These are phyloP conservation scores for Rubroshorea leprosula DNA, from an alignment of 345 rosid genomes.

Conservation along the genomic window DNA sequence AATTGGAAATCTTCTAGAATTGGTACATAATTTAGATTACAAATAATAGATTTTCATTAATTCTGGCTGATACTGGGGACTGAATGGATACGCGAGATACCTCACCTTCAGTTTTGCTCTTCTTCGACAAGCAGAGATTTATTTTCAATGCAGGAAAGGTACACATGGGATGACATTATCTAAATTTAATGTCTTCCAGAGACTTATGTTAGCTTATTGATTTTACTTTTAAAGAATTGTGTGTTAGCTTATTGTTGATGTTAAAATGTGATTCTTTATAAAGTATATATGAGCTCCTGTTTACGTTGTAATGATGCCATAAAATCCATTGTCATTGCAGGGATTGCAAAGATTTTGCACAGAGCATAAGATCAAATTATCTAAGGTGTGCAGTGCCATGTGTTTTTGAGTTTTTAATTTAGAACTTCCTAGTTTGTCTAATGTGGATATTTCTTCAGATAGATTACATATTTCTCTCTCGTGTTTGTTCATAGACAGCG, in stretches of 20 bases:
- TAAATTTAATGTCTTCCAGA: neutral
- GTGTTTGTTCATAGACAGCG: conserved; percentile 91
- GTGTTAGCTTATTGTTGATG: conserved; percentile 12
- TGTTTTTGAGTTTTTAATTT: neutral
- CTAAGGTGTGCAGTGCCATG: conserved; percentile 45
- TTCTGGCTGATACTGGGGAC: no score
- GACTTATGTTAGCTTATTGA: no score
- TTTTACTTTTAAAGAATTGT: no score
- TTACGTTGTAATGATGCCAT: neutral
- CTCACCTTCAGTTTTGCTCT: conserved; percentile 80
- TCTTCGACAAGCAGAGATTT: conserved; percentile 87
- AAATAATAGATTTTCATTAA: no score
- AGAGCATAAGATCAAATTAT: conserved; percentile 82
- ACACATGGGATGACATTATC: conserved; percentile 7
- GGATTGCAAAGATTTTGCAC: conserved; percentile 92
- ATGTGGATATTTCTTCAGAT: conserved; percentile 43
- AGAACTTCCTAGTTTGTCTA: conserved; percentile 9
- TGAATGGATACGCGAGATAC: no score
- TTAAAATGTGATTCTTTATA: neutral
- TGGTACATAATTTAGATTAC: no score
- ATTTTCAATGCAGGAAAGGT: conserved; percentile 98
- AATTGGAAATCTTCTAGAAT: neutral
- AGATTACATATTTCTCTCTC: conserved; percentile 88
- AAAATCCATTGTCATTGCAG: conserved; percentile 25
- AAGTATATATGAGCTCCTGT: neutral